Base-by-base conservation (phyloP, 768 basidiomycete species). In the Tricholoma hemisulphureum region DNA sequence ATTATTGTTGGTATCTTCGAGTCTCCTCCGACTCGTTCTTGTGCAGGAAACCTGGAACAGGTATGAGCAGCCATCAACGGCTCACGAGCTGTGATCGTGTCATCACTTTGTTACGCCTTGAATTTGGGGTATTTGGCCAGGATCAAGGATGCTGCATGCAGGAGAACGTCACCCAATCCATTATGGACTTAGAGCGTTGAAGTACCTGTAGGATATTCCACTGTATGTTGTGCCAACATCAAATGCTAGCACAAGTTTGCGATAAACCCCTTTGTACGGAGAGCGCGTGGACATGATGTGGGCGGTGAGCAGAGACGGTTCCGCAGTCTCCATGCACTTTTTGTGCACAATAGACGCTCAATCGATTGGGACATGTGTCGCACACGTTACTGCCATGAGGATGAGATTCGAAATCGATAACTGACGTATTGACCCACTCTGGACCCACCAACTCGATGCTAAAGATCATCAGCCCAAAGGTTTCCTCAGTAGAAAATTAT, bases 141-240 rank as follows among this genome's bases (percentile, higher is more conserved):
- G 72, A 41, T 74, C 73, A 16, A 81, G 69, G 49, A 81, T 64
- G 52, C 68, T 74, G 43, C 11, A 49, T 2, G 23, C 8, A 28
- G 11, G 20, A 23, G 20, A 20, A 23, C 2, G 11, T 55, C 20
- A 35, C 2, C 28, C 10, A 9, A n/a, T 24, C 10, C 1, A n/a
- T 14, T 20, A 28, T 13, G 14, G 14, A 10, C 5, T 8, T 6
- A 51, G 24, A 9, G 13, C 35, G 21, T 43, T 31, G 13, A 52
- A 53, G 16, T 37, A 70, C 71, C 68, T 65, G 58, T 83, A 83
- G 0, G 78, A 79, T 8, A 83, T 70, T 3, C 80, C 80, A 31
- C 81, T 82, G 48, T 68, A 81, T 2, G 80, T 83, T 1, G 79
- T 83, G 7, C 83, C 83, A 2, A 83, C 65, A 55, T 84, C 83